Conservation (phyloP, 352 stramenopile genomes). For the Blastocystis sp. region DNA sequence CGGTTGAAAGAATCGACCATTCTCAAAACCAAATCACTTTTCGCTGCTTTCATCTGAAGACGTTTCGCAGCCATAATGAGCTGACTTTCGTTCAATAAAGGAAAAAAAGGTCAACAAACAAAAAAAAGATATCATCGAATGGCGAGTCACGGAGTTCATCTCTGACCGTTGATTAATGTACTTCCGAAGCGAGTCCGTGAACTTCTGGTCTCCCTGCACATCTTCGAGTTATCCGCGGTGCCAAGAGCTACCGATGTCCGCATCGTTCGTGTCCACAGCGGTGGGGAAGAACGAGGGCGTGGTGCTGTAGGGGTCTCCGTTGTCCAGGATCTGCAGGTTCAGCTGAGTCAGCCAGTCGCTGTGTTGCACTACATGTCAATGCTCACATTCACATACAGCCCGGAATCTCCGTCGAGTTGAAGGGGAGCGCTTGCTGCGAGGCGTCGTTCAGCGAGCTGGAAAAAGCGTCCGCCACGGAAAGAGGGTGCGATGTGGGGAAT, state of each 20-base stretch:
- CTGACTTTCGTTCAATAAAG: constrained; percentile 52
- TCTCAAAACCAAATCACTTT: constrained; percentile 51
- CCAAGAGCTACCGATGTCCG: neutral
- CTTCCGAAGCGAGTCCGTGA: constrained; percentile 18
- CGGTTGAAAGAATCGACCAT: constrained; percentile 60
- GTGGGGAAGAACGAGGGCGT: neutral
- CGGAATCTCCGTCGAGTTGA: neutral
- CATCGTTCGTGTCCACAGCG: neutral
- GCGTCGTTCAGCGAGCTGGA: neutral
- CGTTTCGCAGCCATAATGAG: neutral
- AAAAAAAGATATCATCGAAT: constrained; percentile 36
- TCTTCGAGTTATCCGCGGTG: neutral
- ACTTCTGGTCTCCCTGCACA: constrained; percentile 8
- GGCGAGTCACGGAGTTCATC: constrained; percentile 14
- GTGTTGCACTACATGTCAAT: constrained; percentile 9
- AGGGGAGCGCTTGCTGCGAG: neutral
- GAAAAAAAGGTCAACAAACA: neutral
- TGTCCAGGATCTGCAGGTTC: constrained; percentile 44
- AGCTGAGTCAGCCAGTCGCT: constrained; percentile 55
- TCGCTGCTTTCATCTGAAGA: constrained; percentile 56
- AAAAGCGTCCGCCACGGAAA: neutral
- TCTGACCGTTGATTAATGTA: constrained; percentile 38
- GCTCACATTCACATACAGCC: neutral
- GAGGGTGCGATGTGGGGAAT: neutral
- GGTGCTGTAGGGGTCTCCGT: neutral